These are phyloP conservation scores for Fusarium siculi DNA, from an alignment of 2,329 filamentous ascomycete species.

Conservation along the genomic window DNA sequence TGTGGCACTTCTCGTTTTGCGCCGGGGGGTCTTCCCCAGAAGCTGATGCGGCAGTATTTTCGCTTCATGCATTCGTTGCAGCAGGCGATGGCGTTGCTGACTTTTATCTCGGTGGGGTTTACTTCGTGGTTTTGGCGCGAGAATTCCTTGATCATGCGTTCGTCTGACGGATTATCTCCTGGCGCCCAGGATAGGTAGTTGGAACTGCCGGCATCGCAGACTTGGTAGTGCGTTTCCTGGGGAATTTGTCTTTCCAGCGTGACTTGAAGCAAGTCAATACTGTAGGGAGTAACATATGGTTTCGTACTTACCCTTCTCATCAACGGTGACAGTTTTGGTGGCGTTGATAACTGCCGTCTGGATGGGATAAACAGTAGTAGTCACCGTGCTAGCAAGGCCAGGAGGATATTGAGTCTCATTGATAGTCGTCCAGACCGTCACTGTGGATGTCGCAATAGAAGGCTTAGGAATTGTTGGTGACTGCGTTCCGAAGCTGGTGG, in stretches of 20 bases:
- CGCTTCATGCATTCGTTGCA: background rate
- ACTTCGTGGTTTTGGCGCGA: background rate
- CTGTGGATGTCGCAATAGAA: accelerated
- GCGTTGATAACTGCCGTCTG: background rate
- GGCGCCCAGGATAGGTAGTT: background rate
- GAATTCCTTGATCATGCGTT: background rate
- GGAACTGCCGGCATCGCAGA: background rate
- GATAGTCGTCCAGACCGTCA: background rate
- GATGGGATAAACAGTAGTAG: background rate
- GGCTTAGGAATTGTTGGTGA: accelerated
- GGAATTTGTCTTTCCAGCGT: background rate
- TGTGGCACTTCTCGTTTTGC: background rate
- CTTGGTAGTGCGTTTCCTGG: background rate
- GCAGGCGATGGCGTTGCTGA: accelerated
- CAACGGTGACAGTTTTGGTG: accelerated
- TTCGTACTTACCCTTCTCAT: background rate
- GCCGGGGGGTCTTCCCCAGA: background rate
- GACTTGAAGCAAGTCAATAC: accelerated
- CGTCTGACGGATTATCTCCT: accelerated
- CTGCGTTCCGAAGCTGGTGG: accelerated
- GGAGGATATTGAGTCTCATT: accelerated
- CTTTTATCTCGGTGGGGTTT: background rate
- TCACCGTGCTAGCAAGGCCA: accelerated
- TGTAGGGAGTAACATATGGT: accelerated
- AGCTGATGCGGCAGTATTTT: background rate